These are phyloP conservation scores for Suillus paluster DNA, from an alignment of 768 basidiomycete genomes.

Conservation along the genomic window DNA sequence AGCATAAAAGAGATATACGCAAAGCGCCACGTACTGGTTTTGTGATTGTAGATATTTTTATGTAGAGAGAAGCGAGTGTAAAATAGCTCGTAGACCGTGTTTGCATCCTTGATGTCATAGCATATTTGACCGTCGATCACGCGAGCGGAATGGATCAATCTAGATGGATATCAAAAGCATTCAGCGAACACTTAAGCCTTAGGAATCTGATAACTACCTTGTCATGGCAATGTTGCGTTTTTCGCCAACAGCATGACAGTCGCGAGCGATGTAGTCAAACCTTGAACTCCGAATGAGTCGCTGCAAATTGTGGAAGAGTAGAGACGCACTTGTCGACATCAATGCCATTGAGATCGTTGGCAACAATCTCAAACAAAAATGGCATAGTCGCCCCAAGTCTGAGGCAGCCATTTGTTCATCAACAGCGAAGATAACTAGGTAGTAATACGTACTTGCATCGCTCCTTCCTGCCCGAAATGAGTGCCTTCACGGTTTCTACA, in stretches of 20 bases:
- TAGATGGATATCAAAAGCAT: constrained; percentile 27
- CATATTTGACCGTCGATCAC: constrained; percentile 78
- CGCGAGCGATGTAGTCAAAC: constrained; percentile 83
- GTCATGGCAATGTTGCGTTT: constrained; percentile 52
- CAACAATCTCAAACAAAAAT: constrained; percentile 85
- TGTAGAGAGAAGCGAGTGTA: constrained; percentile 79
- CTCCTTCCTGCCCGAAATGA: constrained; percentile 66
- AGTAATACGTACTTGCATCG: constrained; percentile 53
- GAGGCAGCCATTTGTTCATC: background rate
- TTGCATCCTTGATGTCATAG: constrained; percentile 82
- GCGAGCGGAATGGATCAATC: constrained; percentile 74
- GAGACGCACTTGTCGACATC: constrained; percentile 79
- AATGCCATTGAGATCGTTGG: constrained; percentile 79
- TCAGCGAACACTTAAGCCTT: background rate
- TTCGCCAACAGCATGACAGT: constrained; percentile 74
- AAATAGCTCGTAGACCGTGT: constrained; percentile 75
- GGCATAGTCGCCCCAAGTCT: constrained; percentile 54
- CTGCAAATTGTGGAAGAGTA: background rate
- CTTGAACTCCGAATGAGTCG: constrained; percentile 38
- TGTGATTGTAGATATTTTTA: constrained; percentile 83
- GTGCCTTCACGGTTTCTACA: constrained; percentile 68
- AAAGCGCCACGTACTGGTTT: constrained; percentile 53
- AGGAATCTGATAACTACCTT: constrained; percentile 36
- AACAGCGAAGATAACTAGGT: background rate
- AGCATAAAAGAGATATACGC: background rate